Evolutionary conservation across 257 asterid species (phyloP).

Genomic region (Leonotis leonurus): DNA sequence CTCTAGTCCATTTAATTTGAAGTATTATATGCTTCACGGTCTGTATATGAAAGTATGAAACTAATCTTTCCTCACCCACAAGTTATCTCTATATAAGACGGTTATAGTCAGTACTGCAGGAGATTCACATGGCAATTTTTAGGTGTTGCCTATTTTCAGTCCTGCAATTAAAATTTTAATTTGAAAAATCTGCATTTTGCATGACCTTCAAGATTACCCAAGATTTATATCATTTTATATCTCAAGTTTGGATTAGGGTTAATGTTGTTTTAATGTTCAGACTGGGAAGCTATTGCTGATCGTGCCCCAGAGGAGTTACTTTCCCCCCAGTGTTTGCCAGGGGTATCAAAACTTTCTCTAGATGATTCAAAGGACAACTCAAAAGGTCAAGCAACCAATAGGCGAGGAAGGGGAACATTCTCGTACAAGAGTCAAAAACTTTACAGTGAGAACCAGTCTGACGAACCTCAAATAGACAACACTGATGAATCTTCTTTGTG

Average conservation of each 20-base stretch:
- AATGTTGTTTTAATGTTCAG: slow-evolving; percentile 33
- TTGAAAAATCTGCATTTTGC: neutral
- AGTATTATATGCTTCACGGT: neutral
- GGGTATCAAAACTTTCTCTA: slow-evolving; percentile 50
- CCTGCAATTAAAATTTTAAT: neutral
- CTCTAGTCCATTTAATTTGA: neutral
- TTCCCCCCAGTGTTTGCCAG: slow-evolving; percentile 46
- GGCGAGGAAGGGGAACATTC: slow-evolving; percentile 93
- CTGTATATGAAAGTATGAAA: neutral
- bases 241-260: neutral
- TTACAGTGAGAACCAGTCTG: slow-evolving; percentile 67
- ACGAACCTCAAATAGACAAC: slow-evolving; percentile 32
- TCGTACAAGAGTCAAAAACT: slow-evolving; percentile 53
- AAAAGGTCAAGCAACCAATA: slow-evolving; percentile 41
- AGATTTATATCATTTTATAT: neutral
- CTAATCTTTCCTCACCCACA: neutral
- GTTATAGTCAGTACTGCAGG: neutral
- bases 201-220: neutral
- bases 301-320: slow-evolving; percentile 73
- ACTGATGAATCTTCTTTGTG: slow-evolving; percentile 29
- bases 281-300: slow-evolving; percentile 93
- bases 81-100: neutral
- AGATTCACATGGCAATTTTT: neutral
- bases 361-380: slow-evolving; percentile 49
- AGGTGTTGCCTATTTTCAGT: neutral